Percentiles rank a stretch among this genome's conserved stretches.
phyloP scores from a whole-genome alignment of 2,329 filamentous ascomycete genomes.

The Pleoardoris graminearum region DNA sequence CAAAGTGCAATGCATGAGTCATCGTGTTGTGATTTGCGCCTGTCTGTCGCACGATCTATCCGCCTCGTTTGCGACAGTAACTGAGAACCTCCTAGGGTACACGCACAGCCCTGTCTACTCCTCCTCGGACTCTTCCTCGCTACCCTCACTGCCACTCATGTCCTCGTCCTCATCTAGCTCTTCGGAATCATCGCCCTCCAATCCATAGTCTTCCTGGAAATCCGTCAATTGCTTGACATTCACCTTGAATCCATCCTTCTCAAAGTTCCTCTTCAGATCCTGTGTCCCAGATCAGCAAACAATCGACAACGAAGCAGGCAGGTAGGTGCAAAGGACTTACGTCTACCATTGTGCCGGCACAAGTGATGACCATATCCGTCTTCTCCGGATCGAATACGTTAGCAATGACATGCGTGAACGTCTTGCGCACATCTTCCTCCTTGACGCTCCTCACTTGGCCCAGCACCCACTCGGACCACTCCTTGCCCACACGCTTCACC shows the following conservation, averaged over 20 bases:
- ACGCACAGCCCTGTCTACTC: neutral
- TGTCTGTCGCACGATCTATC: too few species aligned
- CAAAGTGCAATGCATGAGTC: too few species aligned
- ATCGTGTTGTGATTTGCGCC: too few species aligned
- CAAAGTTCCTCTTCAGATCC: constrained; percentile 76
- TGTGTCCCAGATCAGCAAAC: constrained; percentile 43
- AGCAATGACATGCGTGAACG: constrained; percentile 74
- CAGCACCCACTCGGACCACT: constrained; percentile 78
- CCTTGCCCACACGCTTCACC: constrained; percentile 72
- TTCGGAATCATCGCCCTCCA: constrained; percentile 66
- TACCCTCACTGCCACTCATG: constrained; percentile 22
- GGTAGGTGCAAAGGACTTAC: constrained; percentile 55
- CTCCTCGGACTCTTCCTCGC: constrained; percentile 24
- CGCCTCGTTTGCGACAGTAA: too few species aligned
- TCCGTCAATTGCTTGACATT: constrained; percentile 72
- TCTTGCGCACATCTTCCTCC: constrained; percentile 73
- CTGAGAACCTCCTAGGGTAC: too few species aligned
- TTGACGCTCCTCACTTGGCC: constrained; percentile 75
- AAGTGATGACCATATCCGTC: constrained; percentile 86
- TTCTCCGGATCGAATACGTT: constrained; percentile 78
- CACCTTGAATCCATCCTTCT: constrained; percentile 75
- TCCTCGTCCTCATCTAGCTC: constrained; percentile 57
- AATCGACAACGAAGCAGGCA: constrained; percentile 15
- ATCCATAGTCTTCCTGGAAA: constrained; percentile 89
- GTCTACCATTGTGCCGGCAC: constrained; percentile 81